Conservation (phyloP, 257 asterid genomes). For the Solanum neorickii region DNA sequence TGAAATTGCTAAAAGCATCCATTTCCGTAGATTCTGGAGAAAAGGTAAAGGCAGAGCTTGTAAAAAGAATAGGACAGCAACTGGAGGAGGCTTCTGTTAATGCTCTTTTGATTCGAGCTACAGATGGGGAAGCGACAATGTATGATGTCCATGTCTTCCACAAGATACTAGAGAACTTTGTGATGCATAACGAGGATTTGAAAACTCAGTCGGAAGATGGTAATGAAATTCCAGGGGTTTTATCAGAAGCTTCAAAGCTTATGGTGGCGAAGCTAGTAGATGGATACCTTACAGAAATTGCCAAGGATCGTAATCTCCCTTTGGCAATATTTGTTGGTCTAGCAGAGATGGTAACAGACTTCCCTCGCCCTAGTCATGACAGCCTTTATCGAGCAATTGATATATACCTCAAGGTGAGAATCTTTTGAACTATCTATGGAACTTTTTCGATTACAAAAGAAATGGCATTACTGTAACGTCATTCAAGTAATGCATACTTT, state of each 20-base stretch:
- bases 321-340: slow-evolving; percentile 45
- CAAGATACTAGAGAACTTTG: slow-evolving; percentile 58
- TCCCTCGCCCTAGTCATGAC: slow-evolving; percentile 70
- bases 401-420: slow-evolving; percentile 64
- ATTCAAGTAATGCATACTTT: not conserved
- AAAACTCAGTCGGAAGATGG: slow-evolving; percentile 28
- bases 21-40: slow-evolving; percentile 49
- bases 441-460: not conserved
- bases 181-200: slow-evolving; percentile 32
- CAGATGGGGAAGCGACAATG: slow-evolving; percentile 36
- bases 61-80: slow-evolving; percentile 70
- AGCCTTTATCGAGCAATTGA: slow-evolving; percentile 81
- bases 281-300: slow-evolving; percentile 72
- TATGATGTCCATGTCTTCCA: slow-evolving; percentile 50
- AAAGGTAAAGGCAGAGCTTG: slow-evolving; percentile 37
- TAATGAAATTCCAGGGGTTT: slow-evolving; percentile 60
- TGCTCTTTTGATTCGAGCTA: slow-evolving; percentile 54
- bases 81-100: slow-evolving; percentile 77
- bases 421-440: not conserved
- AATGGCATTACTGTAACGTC: not conserved
- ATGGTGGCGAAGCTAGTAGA: slow-evolving; percentile 89
- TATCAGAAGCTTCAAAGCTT: slow-evolving; percentile 85
- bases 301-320: slow-evolving; percentile 70
- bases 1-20: not conserved
- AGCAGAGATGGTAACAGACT: slow-evolving; percentile 65